Base-by-base conservation (phyloP, 805 yeast species). In the Candida xiaguanensis region DNA sequence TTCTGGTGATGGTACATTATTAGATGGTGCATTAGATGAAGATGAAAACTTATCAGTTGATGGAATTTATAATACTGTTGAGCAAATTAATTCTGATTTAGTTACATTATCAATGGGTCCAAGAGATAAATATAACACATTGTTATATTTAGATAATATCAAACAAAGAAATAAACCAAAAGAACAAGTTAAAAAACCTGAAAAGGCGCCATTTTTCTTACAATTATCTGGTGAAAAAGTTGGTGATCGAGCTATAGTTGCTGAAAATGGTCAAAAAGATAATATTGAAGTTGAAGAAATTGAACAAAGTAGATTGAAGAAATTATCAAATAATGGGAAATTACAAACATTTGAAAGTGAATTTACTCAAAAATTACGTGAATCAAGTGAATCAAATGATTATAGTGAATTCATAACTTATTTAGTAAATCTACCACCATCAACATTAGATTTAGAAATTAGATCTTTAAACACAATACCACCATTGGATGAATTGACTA, bases 151-250 rank as follows among this genome's bases (percentile, higher is more conserved):
- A 48, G 98, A 93, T 51, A 75, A 80, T 5, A 91, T 93, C 50
- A 87, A 80, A 53, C 77, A 75, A 56, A 77, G 99, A 53, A 89
- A 88, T 56, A 91, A 87, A 61, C 97, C 99, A 16, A 80, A 70
- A 37, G 96, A 88, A 56, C 84, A 91, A 1, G 85, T 93, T 24
- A 86, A 85, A 67, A 85, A 81, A 48, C 87, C 96, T 1, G 85
- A 84, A 48, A 74, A 79, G 44, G 78, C 86, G 0, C 82, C 82
- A 12, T 93, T 95, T 60, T 95, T 95, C 70, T 67, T 93, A 43
- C 75, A 78, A 33, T 65, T 83, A 15, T 55, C 77, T 4, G 87
- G 88, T 22, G 78, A 73, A 38, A 69, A 69, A n/a, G 83, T 81
- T 39, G 90, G 89, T 42, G 87, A 82, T 53, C 75, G 78, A 20